These are phyloP conservation scores for Galeopsis tetrahit DNA, from an alignment of 257 asterid species.

Conservation along the genomic window DNA sequence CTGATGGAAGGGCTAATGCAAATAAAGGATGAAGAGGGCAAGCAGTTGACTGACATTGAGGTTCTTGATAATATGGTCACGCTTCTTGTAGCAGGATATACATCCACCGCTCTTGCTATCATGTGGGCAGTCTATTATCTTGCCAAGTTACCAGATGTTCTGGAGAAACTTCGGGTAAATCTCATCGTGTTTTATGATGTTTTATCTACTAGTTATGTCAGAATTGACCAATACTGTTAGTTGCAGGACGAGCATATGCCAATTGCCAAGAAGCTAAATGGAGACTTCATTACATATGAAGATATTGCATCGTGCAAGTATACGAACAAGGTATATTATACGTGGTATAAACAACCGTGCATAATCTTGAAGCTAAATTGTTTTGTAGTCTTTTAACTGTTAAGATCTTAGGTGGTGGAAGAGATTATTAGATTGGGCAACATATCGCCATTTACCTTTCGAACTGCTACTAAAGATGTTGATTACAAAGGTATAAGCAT, in stretches of 20 bases:
- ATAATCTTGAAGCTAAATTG: not conserved
- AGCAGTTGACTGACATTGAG: slow-evolving; percentile 41
- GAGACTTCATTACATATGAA: slow-evolving; percentile 52
- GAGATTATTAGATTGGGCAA: slow-evolving; percentile 63
- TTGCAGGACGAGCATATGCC: slow-evolving; percentile 57
- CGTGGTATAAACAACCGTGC: not conserved
- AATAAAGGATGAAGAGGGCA: slow-evolving; percentile 46
- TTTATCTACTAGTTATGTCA: not conserved
- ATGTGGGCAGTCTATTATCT: slow-evolving; percentile 55
- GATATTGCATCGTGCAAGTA: slow-evolving; percentile 47
- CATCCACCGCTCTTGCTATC: slow-evolving; percentile 46
- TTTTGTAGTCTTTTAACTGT: not conserved
- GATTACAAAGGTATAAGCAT: slow-evolving; percentile 49
- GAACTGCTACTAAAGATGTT: slow-evolving; percentile 54
- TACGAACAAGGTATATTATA: slow-evolving; percentile 46
- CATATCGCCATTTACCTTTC: slow-evolving; percentile 40
- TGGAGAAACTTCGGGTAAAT: slow-evolving; percentile 48
- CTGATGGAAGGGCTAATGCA: slow-evolving; percentile 52
- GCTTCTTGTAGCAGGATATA: slow-evolving; percentile 49
- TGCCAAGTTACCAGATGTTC: slow-evolving; percentile 50
- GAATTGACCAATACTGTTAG: not conserved
- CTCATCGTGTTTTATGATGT: not conserved
- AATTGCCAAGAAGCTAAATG: slow-evolving; percentile 41
- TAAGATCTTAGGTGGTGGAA: slow-evolving; percentile 54
- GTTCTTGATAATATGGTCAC: slow-evolving; percentile 53